These are phyloP conservation scores for Dactylis glomerata DNA, from an alignment of 176 grass and related monocot genomes.

Conservation along the genomic window DNA sequence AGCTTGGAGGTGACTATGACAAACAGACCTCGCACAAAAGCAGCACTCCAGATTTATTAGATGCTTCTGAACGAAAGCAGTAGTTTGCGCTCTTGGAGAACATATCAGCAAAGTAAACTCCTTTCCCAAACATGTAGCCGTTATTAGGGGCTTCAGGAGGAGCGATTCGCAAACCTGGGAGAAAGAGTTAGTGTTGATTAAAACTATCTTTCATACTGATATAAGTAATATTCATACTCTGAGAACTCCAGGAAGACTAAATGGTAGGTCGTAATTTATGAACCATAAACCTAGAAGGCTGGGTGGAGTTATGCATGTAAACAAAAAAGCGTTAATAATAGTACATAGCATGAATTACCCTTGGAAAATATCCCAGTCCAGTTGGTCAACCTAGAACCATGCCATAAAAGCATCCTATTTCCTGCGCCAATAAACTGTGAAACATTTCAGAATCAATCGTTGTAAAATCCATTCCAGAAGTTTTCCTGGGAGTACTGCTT, in stretches of 20 bases:
- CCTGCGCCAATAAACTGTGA: slow-evolving; percentile 49
- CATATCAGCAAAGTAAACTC: slow-evolving; percentile 94
- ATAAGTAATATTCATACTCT: not conserved
- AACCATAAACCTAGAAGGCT: not conserved
- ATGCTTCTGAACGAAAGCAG: slow-evolving; percentile 51
- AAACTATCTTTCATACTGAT: not conserved
- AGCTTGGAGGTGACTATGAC: not conserved
- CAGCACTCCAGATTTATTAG: slow-evolving; percentile 77
- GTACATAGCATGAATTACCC: slow-evolving; percentile 41
- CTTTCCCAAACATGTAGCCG: slow-evolving; percentile 97
- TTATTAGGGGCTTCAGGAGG: slow-evolving; percentile 91
- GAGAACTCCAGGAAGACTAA: not conserved
- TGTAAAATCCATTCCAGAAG: not conserved
- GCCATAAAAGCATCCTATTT: slow-evolving; percentile 99
- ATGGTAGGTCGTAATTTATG: not conserved
- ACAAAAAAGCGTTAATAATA: not conserved
- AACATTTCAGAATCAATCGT: slow-evolving; percentile 4
- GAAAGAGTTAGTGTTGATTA: not conserved
- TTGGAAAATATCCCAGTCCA: slow-evolving; percentile 89
- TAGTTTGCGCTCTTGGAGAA: slow-evolving; percentile 99
- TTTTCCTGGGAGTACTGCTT: not conserved
- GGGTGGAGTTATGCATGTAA: not conserved
- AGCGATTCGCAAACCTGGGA: slow-evolving; percentile 82
- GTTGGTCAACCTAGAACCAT: slow-evolving; percentile 89
- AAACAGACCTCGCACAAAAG: slow-evolving; percentile 79